Percentiles rank a stretch among this genome's conserved stretches.
Conservation (phyloP, 345 rosid genomes). For the Cochlearia excelsa region DNA sequence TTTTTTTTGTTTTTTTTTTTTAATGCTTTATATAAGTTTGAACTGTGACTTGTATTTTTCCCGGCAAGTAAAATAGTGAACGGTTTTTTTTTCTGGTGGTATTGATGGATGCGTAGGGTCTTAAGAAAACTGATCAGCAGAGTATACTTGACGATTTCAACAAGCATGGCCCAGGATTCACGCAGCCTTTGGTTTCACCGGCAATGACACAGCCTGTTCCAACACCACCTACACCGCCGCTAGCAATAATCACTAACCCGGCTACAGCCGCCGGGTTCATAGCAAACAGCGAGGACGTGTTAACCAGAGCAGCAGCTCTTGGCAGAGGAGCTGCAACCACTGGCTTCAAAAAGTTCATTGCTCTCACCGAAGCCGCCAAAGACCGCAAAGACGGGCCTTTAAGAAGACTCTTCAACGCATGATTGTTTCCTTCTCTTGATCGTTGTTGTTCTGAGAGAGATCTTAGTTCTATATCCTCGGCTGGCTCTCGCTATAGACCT, state of each 20-base stretch:
- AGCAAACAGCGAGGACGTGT: slow-evolving; percentile 88
- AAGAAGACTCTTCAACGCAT: slow-evolving; percentile 77
- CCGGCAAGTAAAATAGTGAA: neutral
- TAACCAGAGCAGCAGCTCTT: slow-evolving; percentile 93
- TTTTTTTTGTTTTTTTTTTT: slow-evolving; percentile 7
- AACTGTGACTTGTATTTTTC: neutral
- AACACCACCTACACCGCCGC: slow-evolving; percentile 36
- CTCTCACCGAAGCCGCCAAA: slow-evolving; percentile 98
- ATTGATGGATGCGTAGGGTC: slow-evolving; percentile 51
- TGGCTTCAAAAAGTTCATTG: slow-evolving; percentile 97
- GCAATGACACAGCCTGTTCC: slow-evolving; percentile 46
- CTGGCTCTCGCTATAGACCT: no score
- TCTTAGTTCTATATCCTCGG: no score
- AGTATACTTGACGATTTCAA: slow-evolving; percentile 84
- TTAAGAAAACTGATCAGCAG: slow-evolving; percentile 89
- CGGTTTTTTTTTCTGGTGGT: neutral
- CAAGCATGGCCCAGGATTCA: slow-evolving; percentile 68
- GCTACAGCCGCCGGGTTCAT: slow-evolving; percentile 57
- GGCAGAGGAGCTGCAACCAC: slow-evolving; percentile 98
- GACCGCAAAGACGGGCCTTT: slow-evolving; percentile 95
- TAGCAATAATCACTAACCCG: slow-evolving; percentile 39
- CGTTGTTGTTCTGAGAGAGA: no score
- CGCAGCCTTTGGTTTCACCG: slow-evolving; percentile 42
- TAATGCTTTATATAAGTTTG: neutral
- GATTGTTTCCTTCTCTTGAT: no score